These are phyloP conservation scores for Thielaviopsis euricoi DNA, from an alignment of 2,329 filamentous ascomycete species.

Conservation along the genomic window DNA sequence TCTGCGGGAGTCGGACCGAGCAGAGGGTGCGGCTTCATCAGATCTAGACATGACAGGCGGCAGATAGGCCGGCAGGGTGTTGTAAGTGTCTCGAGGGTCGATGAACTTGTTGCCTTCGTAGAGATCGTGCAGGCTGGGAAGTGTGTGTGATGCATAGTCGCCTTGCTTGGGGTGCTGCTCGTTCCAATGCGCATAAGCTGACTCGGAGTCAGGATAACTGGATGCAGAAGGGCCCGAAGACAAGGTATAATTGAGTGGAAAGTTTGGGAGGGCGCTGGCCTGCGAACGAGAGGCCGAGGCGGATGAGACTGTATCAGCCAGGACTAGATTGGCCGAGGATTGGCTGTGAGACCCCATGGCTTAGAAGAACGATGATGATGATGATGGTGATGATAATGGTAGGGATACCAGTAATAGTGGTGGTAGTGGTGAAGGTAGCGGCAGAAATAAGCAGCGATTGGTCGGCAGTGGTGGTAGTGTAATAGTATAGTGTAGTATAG, in stretches of 20 bases:
- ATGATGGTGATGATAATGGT: not conserved
- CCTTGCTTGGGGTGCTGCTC: conserved; percentile 3
- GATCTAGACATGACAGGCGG: conserved; percentile 2
- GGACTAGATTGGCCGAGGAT: not conserved
- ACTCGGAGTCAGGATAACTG: not conserved
- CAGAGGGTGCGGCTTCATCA: not conserved
- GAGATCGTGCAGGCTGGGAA: conserved; percentile 7
- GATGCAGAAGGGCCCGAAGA: not conserved
- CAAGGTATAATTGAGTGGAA: conserved; percentile 1
- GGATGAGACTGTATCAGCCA: not conserved
- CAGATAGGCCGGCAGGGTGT: not conserved
- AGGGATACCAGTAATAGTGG: not conserved
- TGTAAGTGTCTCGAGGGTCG: conserved; percentile 6
- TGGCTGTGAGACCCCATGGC: not conserved
- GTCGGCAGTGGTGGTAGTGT: not conserved
- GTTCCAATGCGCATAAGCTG: conserved; percentile 1
- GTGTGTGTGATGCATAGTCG: not conserved
- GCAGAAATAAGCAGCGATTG: not conserved
- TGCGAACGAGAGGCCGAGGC: not conserved
- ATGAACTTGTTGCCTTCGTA: conserved; percentile 3
- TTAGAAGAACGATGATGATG: not conserved
- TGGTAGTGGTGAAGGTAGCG: not conserved
- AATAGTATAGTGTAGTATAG: not conserved
- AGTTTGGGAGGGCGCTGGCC: conserved; percentile 2
- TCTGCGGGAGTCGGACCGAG: not conserved